A percentile compares a stretch with the other conserved stretches of the same genome.
These are phyloP conservation scores for Nannochloropsis oceanica DNA, from an alignment of 108 stramenopile species.

Conservation along the genomic window DNA sequence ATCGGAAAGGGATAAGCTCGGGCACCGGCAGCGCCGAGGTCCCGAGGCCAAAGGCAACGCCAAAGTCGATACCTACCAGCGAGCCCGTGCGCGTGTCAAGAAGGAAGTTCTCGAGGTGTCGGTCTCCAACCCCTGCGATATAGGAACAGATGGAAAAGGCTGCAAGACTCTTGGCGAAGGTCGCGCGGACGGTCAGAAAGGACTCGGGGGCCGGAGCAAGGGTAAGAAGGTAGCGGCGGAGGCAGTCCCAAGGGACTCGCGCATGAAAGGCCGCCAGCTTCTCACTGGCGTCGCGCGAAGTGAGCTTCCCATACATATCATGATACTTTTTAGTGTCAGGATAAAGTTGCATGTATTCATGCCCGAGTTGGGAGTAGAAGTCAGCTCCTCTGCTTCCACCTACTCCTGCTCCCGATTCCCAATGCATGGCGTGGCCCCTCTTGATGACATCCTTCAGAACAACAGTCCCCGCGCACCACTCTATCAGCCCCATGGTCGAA, in stretches of 20 bases:
- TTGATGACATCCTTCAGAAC: conserved; percentile 22
- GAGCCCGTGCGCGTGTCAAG: conserved; percentile 25
- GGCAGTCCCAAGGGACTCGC: conserved; percentile 11
- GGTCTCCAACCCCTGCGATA: conserved; percentile 45
- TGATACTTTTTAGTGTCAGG: not conserved
- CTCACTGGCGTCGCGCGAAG: not conserved
- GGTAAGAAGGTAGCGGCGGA: conserved; percentile 15
- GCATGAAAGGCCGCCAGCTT: not conserved
- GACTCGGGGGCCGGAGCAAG: conserved; percentile 33
- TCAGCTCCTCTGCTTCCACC: not conserved
- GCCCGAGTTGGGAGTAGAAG: not conserved
- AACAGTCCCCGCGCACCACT: conserved; percentile 35
- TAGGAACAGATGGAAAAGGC: conserved; percentile 24
- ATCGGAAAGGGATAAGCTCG: conserved; percentile 42
- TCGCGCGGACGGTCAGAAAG: conserved; percentile 28
- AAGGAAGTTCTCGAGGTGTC: conserved; percentile 45
- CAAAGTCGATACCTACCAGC: conserved; percentile 44
- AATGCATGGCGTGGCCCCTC: not conserved
- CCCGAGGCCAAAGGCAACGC: conserved; percentile 36
- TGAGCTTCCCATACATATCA: not conserved
- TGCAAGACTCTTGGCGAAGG: conserved; percentile 36
- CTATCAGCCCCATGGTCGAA: conserved; percentile 25
- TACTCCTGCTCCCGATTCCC: too few relatives aligned
- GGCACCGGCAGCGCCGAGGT: conserved; percentile 34
- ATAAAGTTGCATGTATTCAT: not conserved